Percentiles rank a stretch among this genome's conserved stretches.
Evolutionary conservation across 2,329 filamentous ascomycete genomes (phyloP).

Genomic region (Aspergillus carbonarius): DNA sequence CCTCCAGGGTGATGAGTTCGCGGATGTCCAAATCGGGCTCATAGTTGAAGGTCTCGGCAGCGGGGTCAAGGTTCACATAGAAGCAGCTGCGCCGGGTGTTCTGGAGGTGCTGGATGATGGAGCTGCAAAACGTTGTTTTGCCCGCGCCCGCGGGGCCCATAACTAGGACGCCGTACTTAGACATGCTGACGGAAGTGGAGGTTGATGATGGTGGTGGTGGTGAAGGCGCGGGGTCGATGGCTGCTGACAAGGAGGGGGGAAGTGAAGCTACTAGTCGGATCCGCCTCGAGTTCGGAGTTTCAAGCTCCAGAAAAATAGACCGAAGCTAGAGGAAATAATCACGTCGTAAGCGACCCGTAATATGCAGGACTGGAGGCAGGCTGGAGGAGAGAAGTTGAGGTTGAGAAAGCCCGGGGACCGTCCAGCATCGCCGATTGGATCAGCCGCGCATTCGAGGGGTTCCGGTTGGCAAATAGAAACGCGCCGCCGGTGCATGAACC

Average conservation of each 20-base stretch:
- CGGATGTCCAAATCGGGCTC: conserved; percentile 92
- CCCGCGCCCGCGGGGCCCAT: conserved; percentile 96
- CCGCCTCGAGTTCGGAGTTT: background rate
- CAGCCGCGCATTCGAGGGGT: background rate
- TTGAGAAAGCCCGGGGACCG: background rate
- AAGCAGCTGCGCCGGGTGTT: conserved; percentile 90
- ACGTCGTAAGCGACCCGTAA: background rate
- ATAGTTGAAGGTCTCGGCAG: conserved; percentile 89
- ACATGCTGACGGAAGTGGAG: conserved; percentile 57
- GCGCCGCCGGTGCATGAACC: background rate
- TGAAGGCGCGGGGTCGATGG: background rate
- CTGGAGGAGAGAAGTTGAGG: background rate
- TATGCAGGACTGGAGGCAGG: background rate
- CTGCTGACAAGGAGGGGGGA: background rate
- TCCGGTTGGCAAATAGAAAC: background rate
- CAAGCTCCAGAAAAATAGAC: background rate
- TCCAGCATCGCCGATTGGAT: background rate
- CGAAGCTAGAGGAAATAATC: background rate
- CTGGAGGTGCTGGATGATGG: conserved; percentile 88
- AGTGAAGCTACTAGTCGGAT: background rate
- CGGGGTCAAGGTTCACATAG: conserved; percentile 98
- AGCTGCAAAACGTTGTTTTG: conserved; percentile 95
- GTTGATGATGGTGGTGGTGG: no score
- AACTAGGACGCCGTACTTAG: conserved; percentile 90
- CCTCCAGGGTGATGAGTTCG: conserved; percentile 86